A percentile compares a stretch with the other conserved stretches of the same genome.
Conservation (phyloP, 352 stramenopile genomes). For the Phytophthora cactorum region DNA sequence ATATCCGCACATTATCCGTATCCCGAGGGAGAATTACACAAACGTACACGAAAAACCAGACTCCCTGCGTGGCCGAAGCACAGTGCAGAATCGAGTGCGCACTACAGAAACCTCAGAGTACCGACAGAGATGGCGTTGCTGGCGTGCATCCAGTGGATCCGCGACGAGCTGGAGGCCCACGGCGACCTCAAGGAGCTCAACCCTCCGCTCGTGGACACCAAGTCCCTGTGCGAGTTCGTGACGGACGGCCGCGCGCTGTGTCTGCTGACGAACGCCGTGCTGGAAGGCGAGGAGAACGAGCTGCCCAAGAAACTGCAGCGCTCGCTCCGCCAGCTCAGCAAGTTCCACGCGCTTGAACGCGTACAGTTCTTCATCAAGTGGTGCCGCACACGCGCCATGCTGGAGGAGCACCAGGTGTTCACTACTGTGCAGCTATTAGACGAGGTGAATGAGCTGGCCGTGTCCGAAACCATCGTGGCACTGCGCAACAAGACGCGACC, state of each 20-base stretch:
- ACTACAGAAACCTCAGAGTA: not conserved
- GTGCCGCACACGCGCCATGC: conserved; percentile 55
- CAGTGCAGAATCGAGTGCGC: conserved; percentile 20
- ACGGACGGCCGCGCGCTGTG: conserved; percentile 81
- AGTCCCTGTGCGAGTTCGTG: conserved; percentile 71
- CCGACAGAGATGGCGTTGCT: conserved; percentile 29
- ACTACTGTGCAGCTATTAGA: conserved; percentile 83
- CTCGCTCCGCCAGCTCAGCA: conserved; percentile 69
- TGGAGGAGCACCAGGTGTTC: conserved; percentile 81
- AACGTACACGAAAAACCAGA: conserved; percentile 17
- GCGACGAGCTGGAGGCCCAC: conserved; percentile 52
- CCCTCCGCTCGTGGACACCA: conserved; percentile 36
- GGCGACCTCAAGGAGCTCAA: conserved; percentile 37
- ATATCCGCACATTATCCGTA: not conserved
- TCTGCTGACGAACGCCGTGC: conserved; percentile 59
- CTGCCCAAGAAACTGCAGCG: conserved; percentile 79
- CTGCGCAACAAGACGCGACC: conserved; percentile 67
- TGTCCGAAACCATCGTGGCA: conserved; percentile 65
- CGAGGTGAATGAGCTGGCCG: conserved; percentile 72
- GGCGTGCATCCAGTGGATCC: conserved; percentile 66
- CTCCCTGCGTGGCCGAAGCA: conserved; percentile 11
- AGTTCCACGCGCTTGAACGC: conserved; percentile 83
- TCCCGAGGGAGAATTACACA: conserved; percentile 3
- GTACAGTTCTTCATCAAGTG: conserved; percentile 90
- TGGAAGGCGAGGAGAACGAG: conserved; percentile 33